Evolutionary conservation across 139 green algal genomes (phyloP), one percentile per base, ranked within the genome.

Genomic region (Chlamydomonas urium): DNA sequence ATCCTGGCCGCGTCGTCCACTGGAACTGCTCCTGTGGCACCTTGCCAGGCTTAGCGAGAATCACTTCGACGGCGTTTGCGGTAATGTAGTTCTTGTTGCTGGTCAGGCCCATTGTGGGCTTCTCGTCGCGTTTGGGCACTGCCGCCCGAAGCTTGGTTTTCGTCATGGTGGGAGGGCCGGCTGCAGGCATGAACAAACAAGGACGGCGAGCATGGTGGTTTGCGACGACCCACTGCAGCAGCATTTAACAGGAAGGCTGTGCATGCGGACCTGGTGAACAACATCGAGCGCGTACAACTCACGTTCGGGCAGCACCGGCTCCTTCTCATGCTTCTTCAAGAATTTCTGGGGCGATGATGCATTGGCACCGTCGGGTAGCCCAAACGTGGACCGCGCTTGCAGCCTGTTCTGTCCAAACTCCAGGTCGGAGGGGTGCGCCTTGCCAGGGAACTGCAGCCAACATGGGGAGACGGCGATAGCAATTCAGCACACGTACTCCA

Each of bases 11-110:
- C 38, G 71, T 65, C 29, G 85, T 85, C 74, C 86, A 90, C 31
- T 65, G 42, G 45, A 73, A 73, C 24, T 53, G 8, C 6, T 38
- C 45, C 37, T 73, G 66, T 28, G 66, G 72, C 58, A 84, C 74
- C 57, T 85, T 86, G 28, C 75, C 72, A 0, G 83, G 81, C 57
- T 85, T 79, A 28, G 81, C 47, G 0, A 90, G 62, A 47, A 93
- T 93, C 37, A 76, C 81, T 57, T 92, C 84, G 3, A 90, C 72
- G 2, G 89, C 88, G 53, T 96, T 96, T 2, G 75, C 76, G 0
- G 83, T 88, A 66, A 96, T 86, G 76, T 90, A 96, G 79, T 96
- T 89, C 47, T 92, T 92, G 67, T 85, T 83, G 79, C 77, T 91
- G 35, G 77, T 76, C 8, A 93, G 72, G 0, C 87, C 87, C 78